Evolutionary conservation across 208 protist genomes (phyloP).

Genomic region (Acanthamoeba healyi): DNA sequence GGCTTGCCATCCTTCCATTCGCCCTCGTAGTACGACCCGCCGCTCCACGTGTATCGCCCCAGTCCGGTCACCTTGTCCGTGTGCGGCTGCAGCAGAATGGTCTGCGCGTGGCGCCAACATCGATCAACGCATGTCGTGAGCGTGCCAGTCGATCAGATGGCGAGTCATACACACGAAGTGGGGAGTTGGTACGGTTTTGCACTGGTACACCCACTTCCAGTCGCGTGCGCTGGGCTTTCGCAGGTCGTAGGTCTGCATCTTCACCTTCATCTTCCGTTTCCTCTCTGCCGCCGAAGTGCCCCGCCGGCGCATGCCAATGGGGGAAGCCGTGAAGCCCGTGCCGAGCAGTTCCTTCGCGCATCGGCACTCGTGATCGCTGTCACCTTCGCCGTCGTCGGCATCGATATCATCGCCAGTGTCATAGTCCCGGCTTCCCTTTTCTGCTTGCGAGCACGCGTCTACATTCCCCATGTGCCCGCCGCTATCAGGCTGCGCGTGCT

Average conservation of each 20-base stretch:
- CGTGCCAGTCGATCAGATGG: not conserved
- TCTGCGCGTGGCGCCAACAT: not conserved
- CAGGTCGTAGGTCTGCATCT: conserved; percentile 12
- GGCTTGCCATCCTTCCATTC: conserved; percentile 64
- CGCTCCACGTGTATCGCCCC: not conserved
- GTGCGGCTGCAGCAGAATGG: conserved; percentile 46
- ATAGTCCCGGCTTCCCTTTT: too few relatives aligned
- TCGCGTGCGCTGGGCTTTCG: not conserved
- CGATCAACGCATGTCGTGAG: not conserved
- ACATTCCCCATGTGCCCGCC: too few relatives aligned
- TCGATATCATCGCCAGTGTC: too few relatives aligned
- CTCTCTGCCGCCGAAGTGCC: not conserved
- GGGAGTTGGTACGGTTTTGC: conserved; percentile 27
- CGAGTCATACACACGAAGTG: not conserved
- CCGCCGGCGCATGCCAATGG: not conserved
- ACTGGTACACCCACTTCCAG: conserved; percentile 68
- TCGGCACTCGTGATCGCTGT: too few relatives aligned
- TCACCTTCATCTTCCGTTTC: not conserved
- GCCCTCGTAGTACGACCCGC: conserved; percentile 61
- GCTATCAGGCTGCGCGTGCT: not conserved
- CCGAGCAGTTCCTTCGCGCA: not conserved
- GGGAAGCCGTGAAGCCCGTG: too few relatives aligned
- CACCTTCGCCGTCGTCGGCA: not conserved
- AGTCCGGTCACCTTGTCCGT: conserved; percentile 51
- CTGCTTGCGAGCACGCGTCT: too few relatives aligned